A percentile compares a stretch with the other conserved stretches of the same genome.
phyloP scores from a whole-genome alignment of 805 yeast genomes.

The Candida khao-thaluensis region DNA sequence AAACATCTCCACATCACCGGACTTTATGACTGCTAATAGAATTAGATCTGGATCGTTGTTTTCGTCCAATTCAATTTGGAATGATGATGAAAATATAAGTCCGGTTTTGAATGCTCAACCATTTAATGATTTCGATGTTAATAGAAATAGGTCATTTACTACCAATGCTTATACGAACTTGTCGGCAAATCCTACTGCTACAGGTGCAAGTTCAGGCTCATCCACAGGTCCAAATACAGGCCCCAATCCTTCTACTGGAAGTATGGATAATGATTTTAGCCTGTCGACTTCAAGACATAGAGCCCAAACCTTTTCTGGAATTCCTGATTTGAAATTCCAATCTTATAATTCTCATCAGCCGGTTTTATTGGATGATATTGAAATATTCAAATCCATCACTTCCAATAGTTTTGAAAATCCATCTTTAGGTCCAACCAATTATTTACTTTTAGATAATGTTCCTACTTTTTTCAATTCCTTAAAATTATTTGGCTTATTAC shows the following conservation, averaged over 20 bases:
- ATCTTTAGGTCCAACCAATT: slow-evolving; percentile 70
- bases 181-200: not conserved
- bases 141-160: slow-evolving; percentile 52
- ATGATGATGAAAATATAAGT: slow-evolving; percentile 36
- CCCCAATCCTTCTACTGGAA: too few species aligned
- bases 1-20: slow-evolving; percentile 9
- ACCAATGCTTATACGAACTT: slow-evolving; percentile 31
- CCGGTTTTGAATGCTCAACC: slow-evolving; percentile 15
- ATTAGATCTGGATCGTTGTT: slow-evolving; percentile 58
- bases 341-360: slow-evolving; percentile 12
- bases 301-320: slow-evolving; percentile 43
- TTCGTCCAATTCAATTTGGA: slow-evolving; percentile 57
- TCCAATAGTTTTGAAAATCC: slow-evolving; percentile 74
- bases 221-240: too few species aligned
- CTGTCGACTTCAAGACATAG: slow-evolving; percentile 30
- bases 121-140: slow-evolving; percentile 7
- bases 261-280: slow-evolving; percentile 20
- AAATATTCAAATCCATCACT: slow-evolving; percentile 56
- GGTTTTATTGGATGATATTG: slow-evolving; percentile 54
- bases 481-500: slow-evolving; percentile 28
- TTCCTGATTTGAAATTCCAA: slow-evolving; percentile 17
- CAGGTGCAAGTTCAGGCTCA: too few species aligned
- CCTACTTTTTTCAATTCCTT: slow-evolving; percentile 66
- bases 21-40: slow-evolving; percentile 26
- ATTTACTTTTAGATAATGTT: slow-evolving; percentile 75